phyloP scores from a whole-genome alignment of 164 flowering plant species.

The Hamamelis virginiana region DNA sequence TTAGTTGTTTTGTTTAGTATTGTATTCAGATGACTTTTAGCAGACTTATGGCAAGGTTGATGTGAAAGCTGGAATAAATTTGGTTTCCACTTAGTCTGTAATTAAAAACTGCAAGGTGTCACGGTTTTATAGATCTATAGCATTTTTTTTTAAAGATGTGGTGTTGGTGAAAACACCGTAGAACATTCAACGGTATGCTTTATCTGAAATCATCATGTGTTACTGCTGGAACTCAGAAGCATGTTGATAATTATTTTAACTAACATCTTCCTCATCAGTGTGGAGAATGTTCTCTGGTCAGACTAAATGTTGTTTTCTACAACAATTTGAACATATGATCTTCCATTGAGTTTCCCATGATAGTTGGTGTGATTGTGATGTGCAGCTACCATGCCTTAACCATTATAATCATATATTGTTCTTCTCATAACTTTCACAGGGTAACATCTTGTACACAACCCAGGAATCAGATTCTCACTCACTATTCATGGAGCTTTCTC shows the following conservation, averaged over 20 bases:
- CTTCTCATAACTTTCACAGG: conserved; percentile 42
- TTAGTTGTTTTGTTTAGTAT: background rate
- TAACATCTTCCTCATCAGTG: background rate
- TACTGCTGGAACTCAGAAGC: background rate
- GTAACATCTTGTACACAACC: conserved; percentile 52
- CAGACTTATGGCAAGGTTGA: background rate
- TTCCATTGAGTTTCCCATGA: background rate
- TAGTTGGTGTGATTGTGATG: background rate
- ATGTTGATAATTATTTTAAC: background rate
- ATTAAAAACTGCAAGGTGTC: background rate
- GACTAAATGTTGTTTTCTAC: background rate
- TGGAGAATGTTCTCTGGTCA: background rate
- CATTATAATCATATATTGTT: background rate
- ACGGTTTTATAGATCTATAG: background rate
- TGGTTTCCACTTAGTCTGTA: background rate
- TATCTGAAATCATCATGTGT: background rate
- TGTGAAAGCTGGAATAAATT: background rate
- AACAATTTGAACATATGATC: background rate
- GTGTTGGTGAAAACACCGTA: too few species aligned
- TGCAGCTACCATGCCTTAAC: background rate
- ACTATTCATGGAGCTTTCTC: conserved; percentile 81
- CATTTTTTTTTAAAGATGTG: too few species aligned
- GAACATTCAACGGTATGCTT: background rate
- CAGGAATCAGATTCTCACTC: conserved; percentile 63
- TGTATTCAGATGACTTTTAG: background rate